phyloP scores from a whole-genome alignment of 305 asterid genomes.

The Fraxinus ornus region DNA sequence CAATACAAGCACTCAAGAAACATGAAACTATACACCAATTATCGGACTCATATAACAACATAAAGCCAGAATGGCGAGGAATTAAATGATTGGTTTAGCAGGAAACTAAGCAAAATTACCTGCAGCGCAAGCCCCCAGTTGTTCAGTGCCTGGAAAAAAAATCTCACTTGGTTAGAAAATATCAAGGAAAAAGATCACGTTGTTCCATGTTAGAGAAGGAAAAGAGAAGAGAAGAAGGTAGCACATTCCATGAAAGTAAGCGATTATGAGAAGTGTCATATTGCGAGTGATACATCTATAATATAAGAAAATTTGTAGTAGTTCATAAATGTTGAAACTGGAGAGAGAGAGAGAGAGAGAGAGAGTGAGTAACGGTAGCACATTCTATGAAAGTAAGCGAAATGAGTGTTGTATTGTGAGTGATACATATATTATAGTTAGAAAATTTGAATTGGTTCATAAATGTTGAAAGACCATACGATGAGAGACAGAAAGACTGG shows the following conservation, averaged over 20 bases:
- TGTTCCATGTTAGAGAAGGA: neutral
- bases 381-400: neutral
- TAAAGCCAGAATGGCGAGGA: neutral
- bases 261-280: neutral
- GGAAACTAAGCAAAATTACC: constrained; percentile 43
- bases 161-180: constrained; percentile 19
- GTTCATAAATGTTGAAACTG: neutral
- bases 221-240: neutral
- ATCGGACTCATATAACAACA: constrained; percentile 19
- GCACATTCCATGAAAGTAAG: neutral
- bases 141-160: constrained; percentile 77
- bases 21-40: constrained; percentile 6
- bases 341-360: too few relatives aligned
- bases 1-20: constrained; percentile 18
- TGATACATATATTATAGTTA: neutral
- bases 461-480: neutral
- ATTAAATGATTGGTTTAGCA: constrained; percentile 5
- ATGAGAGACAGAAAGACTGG: neutral
- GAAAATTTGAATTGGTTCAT: neutral
- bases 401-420: neutral
- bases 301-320: neutral
- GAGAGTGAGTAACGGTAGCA: neutral
- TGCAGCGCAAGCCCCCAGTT: constrained; percentile 99
- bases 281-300: neutral
- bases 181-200: neutral